Evolutionary conservation across 768 basidiomycete genomes (phyloP).

Genomic region (Rhizopogon vinicolor): DNA sequence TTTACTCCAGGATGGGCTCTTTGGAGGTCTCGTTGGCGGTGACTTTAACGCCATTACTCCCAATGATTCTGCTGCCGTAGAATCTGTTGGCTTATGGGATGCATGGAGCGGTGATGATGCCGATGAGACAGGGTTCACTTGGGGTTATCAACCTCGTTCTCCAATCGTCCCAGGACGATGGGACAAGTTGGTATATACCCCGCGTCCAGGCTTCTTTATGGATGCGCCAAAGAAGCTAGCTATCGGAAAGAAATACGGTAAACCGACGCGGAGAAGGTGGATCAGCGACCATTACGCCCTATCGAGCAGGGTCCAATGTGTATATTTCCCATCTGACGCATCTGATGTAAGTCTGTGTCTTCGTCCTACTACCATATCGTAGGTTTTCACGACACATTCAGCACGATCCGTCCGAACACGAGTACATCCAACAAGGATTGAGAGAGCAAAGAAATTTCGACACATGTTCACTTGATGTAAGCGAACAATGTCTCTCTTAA

Average conservation of each 20-base stretch:
- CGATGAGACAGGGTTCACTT: constrained; percentile 44
- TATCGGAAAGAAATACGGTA: constrained; percentile 37
- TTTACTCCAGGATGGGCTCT: constrained; percentile 35
- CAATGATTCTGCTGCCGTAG: constrained; percentile 37
- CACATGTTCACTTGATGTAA: background rate
- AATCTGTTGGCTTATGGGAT: constrained; percentile 43
- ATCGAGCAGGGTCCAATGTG: constrained; percentile 21
- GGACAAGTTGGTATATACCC: constrained; percentile 55
- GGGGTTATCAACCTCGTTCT: constrained; percentile 52
- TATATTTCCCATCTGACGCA: background rate
- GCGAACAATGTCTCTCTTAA: background rate
- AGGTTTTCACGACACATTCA: background rate
- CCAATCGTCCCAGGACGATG: constrained; percentile 44
- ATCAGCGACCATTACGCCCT: constrained; percentile 63
- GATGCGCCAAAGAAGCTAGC: constrained; percentile 48
- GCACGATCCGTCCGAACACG: background rate
- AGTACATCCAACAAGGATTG: background rate
- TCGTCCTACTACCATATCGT: background rate
- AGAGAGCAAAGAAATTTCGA: background rate
- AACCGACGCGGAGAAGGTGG: constrained; percentile 30
- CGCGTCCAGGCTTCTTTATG: constrained; percentile 39
- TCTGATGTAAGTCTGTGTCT: background rate
- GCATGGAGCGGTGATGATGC: constrained; percentile 42
- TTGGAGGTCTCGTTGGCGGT: constrained; percentile 54
- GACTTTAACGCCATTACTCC: constrained; percentile 57